A percentile compares a stretch with the other conserved stretches of the same genome.
phyloP scores from a whole-genome alignment of 208 protist species.

The Trypanosoma mega region DNA sequence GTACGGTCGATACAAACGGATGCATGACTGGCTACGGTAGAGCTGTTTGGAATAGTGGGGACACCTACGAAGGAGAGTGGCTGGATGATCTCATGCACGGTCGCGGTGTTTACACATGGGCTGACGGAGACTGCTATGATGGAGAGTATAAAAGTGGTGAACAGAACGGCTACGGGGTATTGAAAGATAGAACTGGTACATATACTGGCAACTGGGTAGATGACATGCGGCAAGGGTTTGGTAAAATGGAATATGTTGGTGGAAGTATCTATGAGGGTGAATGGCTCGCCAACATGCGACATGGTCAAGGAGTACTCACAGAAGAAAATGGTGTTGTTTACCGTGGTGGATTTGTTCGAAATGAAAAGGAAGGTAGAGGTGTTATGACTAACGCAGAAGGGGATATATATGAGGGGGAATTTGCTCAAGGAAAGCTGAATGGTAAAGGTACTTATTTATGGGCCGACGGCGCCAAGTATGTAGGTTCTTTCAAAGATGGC shows the following conservation, averaged over 20 bases:
- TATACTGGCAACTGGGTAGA: conserved; percentile 87
- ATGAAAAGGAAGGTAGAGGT: conserved; percentile 78
- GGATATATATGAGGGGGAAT: conserved; percentile 86
- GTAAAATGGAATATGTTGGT: conserved; percentile 72
- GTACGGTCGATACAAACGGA: conserved; percentile 67
- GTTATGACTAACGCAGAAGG: conserved; percentile 70
- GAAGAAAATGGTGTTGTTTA: conserved; percentile 53
- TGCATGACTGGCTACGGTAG: conserved; percentile 76
- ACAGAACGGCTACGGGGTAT: conserved; percentile 76
- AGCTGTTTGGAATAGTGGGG: conserved; percentile 73
- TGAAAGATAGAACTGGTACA: conserved; percentile 71
- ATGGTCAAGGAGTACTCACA: conserved; percentile 79
- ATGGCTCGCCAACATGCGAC: conserved; percentile 79
- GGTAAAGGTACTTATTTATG: conserved; percentile 80
- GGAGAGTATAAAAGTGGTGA: conserved; percentile 60
- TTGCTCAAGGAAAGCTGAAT: conserved; percentile 63
- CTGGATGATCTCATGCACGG: conserved; percentile 69
- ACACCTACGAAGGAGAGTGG: conserved; percentile 84
- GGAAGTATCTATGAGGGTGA: conserved; percentile 86
- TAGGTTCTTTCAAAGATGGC: conserved; percentile 83
- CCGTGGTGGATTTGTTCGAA: conserved; percentile 71
- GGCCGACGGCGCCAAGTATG: conserved; percentile 78
- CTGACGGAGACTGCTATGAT: conserved; percentile 73
- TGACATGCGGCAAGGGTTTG: conserved; percentile 79
- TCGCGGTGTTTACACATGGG: conserved; percentile 74